Evolutionary conservation across 305 asterid genomes (phyloP).

Genomic region (Fraxinus floribunda): DNA sequence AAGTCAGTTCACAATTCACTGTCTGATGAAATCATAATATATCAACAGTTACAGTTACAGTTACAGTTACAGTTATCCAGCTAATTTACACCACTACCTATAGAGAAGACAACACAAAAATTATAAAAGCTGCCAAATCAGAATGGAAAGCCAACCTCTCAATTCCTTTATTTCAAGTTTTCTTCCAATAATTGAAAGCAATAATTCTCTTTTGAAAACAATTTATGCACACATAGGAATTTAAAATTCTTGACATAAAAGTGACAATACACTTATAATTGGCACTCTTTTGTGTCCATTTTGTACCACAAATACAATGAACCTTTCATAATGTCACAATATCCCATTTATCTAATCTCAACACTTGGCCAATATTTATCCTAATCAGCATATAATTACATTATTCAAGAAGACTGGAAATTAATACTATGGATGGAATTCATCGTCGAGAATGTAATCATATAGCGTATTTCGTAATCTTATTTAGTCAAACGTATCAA

Average conservation of each 20-base stretch:
- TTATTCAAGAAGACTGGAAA: background rate
- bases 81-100: background rate
- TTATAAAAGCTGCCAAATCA: background rate
- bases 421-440: background rate
- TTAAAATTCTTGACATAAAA: slow-evolving; percentile 13
- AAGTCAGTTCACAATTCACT: background rate
- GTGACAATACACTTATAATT: background rate
- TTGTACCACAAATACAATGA: slow-evolving; percentile 41
- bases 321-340: slow-evolving; percentile 15
- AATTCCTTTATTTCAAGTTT: background rate
- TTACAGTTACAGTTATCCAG: background rate
- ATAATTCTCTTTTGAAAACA: slow-evolving; percentile 21
- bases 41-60: too few relatives aligned
- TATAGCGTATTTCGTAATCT: background rate
- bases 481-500: background rate
- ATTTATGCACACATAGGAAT: slow-evolving; percentile 8
- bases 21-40: background rate
- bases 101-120: background rate
- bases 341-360: slow-evolving; percentile 4
- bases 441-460: background rate
- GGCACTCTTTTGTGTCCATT: background rate
- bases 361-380: background rate
- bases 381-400: background rate
- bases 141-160: background rate
- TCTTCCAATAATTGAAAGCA: slow-evolving; percentile 36